Conservation (phyloP, 129 eudicot species). For the Centaurea solstitialis region DNA sequence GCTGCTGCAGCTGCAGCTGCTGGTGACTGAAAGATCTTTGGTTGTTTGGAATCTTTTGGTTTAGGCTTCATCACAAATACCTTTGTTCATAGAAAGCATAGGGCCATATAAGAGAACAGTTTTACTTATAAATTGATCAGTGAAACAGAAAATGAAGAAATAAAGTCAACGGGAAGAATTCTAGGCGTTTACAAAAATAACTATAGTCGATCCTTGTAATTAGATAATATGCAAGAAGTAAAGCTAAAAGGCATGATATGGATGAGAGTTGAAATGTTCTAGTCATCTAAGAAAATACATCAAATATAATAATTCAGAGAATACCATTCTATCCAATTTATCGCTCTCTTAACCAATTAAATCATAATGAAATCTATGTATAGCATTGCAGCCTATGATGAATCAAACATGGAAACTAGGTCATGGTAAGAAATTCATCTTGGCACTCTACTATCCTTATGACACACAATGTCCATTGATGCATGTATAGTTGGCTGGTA, state of each 20-base stretch:
- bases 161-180: not conserved
- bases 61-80: slow-evolving; percentile 78
- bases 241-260: not conserved
- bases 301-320: not conserved
- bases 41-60: slow-evolving; percentile 52
- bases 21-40: slow-evolving; percentile 83
- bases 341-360: not conserved
- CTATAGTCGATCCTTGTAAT: not conserved
- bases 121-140: slow-evolving; percentile 9
- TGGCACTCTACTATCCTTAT: not conserved
- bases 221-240: not conserved
- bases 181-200: not conserved
- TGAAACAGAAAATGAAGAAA: slow-evolving; percentile 13
- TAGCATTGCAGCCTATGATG: not conserved
- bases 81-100: slow-evolving; percentile 36
- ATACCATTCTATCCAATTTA: not conserved
- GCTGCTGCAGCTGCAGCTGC: slow-evolving; percentile 99
- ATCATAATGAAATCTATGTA: not conserved
- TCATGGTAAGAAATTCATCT: not conserved
- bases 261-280: not conserved
- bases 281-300: not conserved
- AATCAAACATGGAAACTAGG: not conserved
- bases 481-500: not conserved
- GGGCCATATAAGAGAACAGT: slow-evolving; percentile 9
- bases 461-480: not conserved